Evolutionary conservation across 1,139 yeast species (phyloP).

Genomic region (Candida labiduridarum): DNA sequence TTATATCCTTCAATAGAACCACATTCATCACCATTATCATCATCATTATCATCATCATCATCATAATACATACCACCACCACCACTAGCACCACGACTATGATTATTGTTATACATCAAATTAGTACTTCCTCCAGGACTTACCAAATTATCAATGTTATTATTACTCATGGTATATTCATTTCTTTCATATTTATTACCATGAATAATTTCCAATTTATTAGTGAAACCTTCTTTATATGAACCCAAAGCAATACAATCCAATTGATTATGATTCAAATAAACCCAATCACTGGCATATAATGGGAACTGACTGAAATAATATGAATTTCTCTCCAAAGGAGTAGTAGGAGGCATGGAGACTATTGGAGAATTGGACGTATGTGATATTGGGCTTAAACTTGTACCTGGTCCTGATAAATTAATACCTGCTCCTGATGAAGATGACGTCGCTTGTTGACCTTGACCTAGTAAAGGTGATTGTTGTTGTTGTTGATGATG

Average conservation of each 20-base stretch:
- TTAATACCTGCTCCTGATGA: neutral
- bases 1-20: constrained; percentile 41
- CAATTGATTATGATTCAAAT: constrained; percentile 31
- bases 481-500: constrained; percentile 1
- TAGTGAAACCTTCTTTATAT: constrained; percentile 68
- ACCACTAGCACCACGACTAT: constrained; percentile 4
- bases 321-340: constrained; percentile 46
- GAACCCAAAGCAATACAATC: constrained; percentile 68
- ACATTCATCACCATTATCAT: too few relatives aligned
- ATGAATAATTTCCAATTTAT: constrained; percentile 53
- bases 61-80: constrained; percentile 11
- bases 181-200: constrained; percentile 35
- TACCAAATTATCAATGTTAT: constrained; percentile 8
- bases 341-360: constrained; percentile 11
- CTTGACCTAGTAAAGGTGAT: neutral
- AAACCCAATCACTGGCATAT: constrained; percentile 70
- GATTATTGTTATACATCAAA: constrained; percentile 8
- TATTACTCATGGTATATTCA: too few relatives aligned
- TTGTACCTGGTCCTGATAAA: constrained; percentile 3
- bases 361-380: constrained; percentile 5
- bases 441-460: neutral
- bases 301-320: constrained; percentile 66
- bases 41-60: constrained; percentile 15
- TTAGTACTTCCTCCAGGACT: constrained; percentile 8
- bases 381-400: constrained; percentile 9